These are phyloP conservation scores for Carallia brachiata DNA, from an alignment of 345 rosid genomes.

Conservation along the genomic window DNA sequence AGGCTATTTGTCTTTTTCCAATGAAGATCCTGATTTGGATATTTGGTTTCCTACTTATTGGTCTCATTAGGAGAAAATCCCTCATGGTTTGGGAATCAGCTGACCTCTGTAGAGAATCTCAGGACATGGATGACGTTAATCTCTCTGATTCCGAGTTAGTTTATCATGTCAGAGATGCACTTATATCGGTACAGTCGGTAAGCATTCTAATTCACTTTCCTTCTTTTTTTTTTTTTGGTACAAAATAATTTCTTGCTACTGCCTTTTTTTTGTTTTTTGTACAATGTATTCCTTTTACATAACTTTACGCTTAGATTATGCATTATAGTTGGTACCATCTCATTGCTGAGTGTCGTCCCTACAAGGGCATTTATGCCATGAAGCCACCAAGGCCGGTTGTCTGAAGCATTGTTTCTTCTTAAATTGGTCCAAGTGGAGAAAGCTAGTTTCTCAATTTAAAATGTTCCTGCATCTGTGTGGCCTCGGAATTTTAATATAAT, in stretches of 20 bases:
- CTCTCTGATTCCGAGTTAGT: slow-evolving; percentile 47
- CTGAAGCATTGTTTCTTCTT: not conserved
- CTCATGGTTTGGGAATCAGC: slow-evolving; percentile 17
- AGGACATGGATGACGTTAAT: slow-evolving; percentile 30
- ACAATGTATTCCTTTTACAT: no score
- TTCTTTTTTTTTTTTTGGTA: not conserved
- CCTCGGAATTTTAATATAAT: no score
- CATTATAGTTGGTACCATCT: no score
- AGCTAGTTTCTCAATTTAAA: no score
- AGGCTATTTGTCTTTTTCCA: no score
- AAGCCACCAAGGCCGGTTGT: not conserved
- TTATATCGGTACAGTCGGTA: slow-evolving; percentile 38
- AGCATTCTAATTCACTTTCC: not conserved
- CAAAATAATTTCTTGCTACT: no score
- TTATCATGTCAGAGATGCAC: slow-evolving; percentile 51
- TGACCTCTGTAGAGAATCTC: not conserved
- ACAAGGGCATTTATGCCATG: no score
- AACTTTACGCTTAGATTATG: no score
- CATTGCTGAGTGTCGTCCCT: not conserved
- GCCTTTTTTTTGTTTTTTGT: no score
- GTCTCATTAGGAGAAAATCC: not conserved
- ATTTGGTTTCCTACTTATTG: not conserved
- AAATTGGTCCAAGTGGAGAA: no score
- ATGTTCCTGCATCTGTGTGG: no score
- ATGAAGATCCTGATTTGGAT: no score